Evolutionary conservation across 2,329 filamentous ascomycete genomes (phyloP).

Genomic region (Massarina eburnea): DNA sequence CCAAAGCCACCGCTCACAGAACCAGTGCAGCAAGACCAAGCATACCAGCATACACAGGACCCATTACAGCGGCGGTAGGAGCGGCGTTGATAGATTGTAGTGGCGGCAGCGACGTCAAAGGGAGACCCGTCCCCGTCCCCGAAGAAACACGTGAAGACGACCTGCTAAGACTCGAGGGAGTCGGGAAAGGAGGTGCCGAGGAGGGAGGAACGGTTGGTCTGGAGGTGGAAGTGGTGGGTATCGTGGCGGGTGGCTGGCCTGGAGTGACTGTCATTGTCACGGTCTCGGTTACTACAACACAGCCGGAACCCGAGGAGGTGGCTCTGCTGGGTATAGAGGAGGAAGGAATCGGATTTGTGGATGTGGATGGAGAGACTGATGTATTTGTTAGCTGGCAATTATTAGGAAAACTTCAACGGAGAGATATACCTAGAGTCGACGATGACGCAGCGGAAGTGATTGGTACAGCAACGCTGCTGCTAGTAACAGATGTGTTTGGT

Average conservation of each 20-base stretch:
- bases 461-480: constrained; percentile 4
- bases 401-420: background rate
- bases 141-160: constrained; percentile 6
- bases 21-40: constrained; percentile 21
- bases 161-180: background rate
- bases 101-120: background rate
- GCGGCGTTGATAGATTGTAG: constrained; percentile 18
- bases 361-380: background rate
- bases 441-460: background rate
- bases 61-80: constrained; percentile 17
- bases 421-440: background rate
- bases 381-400: background rate
- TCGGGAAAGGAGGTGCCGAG: constrained; percentile 15
- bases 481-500: too few species aligned
- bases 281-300: constrained; percentile 2
- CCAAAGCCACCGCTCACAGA: too few species aligned
- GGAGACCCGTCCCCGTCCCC: constrained; percentile 6
- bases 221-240: constrained; percentile 5
- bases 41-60: constrained; percentile 18
- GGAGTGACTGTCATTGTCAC: constrained; percentile 8
- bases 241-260: constrained; percentile 3
- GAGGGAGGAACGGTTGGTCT: constrained; percentile 1
- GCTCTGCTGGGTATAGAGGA: too few species aligned
- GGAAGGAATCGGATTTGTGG: background rate
- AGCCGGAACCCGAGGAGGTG: constrained; percentile 4